Evolutionary conservation across 331 rosid genomes (phyloP), one percentile per base, ranked within the genome.

Genomic region (Ulmus americana): DNA sequence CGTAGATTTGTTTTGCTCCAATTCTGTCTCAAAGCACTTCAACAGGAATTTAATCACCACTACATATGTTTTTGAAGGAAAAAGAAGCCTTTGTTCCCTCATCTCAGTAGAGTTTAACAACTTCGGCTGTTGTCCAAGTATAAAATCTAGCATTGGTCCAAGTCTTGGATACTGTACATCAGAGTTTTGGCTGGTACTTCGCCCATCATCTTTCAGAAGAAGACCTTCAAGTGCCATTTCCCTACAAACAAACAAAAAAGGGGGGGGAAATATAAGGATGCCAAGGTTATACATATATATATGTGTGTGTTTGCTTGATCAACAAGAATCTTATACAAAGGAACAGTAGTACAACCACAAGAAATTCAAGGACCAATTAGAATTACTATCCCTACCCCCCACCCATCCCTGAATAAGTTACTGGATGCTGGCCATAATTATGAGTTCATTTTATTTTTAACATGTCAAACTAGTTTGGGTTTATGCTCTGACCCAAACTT

Each of bases 161-260:
- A 86, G 80, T 63, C 86, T 86, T 39, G 98, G 98, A 75, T 85
- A 82, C 41, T 52, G 73, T 48, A 76, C 65, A 70, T 76, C 81
- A 74, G 59, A 72, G 68, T 41, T 70, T 76, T 80, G 83, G 70
- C 48, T 70, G 71, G 15, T 63, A 22, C 50, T 42, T 54, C 10
- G 71, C 16, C 72, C 79, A 57, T 80, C 83, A 53, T 55, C 85
- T 70, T 83, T 80, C 56, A 79, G 84, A 75, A 76, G 39, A 67
- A 92, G 98, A 54, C 98, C 95, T 78, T 89, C 95, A 74, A 82
- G 84, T 68, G 98, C 96, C 79, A 92, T 80, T 77, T 92, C 97
- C 82, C 98, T 92, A 78, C 59, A 41, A 65, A 69, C 22, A 20
- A 20, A 20, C 68, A 76, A 70, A 54, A 50, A 59, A 45, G 46